Evolutionary conservation across 371 early-diverging fungal species (phyloP).

Genomic region (Mucor indicus): DNA sequence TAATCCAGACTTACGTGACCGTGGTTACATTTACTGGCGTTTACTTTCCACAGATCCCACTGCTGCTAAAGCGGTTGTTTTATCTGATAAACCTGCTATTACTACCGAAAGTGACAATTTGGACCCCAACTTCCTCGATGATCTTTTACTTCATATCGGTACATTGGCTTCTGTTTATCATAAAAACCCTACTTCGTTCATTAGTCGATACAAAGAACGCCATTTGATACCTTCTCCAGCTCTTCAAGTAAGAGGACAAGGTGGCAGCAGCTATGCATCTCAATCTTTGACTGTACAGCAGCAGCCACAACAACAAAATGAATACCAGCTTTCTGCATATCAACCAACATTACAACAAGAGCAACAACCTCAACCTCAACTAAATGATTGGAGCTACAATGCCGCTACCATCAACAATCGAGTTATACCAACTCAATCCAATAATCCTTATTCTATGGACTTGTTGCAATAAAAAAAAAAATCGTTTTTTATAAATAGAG

Average conservation of each 20-base stretch:
- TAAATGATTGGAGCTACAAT: slow-evolving; percentile 29
- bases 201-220: slow-evolving; percentile 61
- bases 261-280: too few relatives aligned
- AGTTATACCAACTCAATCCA: slow-evolving; percentile 21
- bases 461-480: slow-evolving; percentile 28
- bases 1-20: slow-evolving; percentile 96
- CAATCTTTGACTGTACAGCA: slow-evolving; percentile 1
- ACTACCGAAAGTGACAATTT: slow-evolving; percentile 85
- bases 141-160: slow-evolving; percentile 83
- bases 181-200: slow-evolving; percentile 81
- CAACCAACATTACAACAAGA: not conserved
- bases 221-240: slow-evolving; percentile 56
- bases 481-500: too few relatives aligned
- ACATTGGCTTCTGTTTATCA: slow-evolving; percentile 92
- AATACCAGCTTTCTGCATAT: slow-evolving; percentile 7
- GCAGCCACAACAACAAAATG: slow-evolving; percentile 5
- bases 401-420: slow-evolving; percentile 24
- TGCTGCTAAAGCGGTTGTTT: slow-evolving; percentile 70
- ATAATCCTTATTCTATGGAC: slow-evolving; percentile 51
- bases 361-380: slow-evolving; percentile 21
- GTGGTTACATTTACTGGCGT: slow-evolving; percentile 97
- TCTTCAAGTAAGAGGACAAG: slow-evolving; percentile 20
- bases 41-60: slow-evolving; percentile 89
- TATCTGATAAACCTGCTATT: slow-evolving; percentile 93
- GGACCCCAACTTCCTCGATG: slow-evolving; percentile 77